These are phyloP conservation scores for Aspergillus glaucus DNA, from an alignment of 2,329 filamentous ascomycete genomes.

Conservation along the genomic window DNA sequence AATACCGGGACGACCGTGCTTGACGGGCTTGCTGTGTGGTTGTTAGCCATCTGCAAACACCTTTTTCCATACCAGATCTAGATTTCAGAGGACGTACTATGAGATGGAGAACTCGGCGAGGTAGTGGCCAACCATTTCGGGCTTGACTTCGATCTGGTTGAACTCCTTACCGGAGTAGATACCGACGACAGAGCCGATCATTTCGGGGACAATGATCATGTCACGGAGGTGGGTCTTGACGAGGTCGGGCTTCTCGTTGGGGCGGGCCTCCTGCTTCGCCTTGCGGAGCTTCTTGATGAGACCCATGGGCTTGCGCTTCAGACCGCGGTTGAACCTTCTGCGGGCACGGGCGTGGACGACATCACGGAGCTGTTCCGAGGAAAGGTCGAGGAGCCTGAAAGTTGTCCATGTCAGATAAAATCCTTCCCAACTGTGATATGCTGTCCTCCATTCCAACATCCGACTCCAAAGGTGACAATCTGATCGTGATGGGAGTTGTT, in stretches of 20 bases:
- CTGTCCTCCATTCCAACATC: background rate
- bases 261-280: slow-evolving; percentile 96
- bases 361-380: slow-evolving; percentile 97
- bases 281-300: slow-evolving; percentile 99
- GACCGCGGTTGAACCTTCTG: slow-evolving; percentile 97
- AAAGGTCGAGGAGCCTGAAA: slow-evolving; percentile 91
- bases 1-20: slow-evolving; percentile 99
- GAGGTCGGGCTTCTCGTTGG: slow-evolving; percentile 99
- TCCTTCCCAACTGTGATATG: slow-evolving; percentile 18
- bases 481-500: background rate
- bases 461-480: slow-evolving; percentile 3
- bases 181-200: slow-evolving; percentile 97
- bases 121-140: slow-evolving; percentile 99
- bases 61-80: background rate
- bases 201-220: slow-evolving; percentile 99
- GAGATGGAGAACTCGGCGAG: slow-evolving; percentile 99
- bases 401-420: slow-evolving; percentile 22
- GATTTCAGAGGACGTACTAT: slow-evolving; percentile 64
- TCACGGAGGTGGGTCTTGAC: slow-evolving; percentile 99
- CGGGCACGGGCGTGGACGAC: slow-evolving; percentile 98
- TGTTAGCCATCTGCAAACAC: slow-evolving; percentile 43
- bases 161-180: slow-evolving; percentile 99
- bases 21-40: slow-evolving; percentile 83
- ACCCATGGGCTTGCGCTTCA: slow-evolving; percentile 99
- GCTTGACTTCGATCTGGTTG: slow-evolving; percentile 99